Conservation (phyloP, 2,329 filamentous ascomycete species). For the Neocatenulostroma microsporum region DNA sequence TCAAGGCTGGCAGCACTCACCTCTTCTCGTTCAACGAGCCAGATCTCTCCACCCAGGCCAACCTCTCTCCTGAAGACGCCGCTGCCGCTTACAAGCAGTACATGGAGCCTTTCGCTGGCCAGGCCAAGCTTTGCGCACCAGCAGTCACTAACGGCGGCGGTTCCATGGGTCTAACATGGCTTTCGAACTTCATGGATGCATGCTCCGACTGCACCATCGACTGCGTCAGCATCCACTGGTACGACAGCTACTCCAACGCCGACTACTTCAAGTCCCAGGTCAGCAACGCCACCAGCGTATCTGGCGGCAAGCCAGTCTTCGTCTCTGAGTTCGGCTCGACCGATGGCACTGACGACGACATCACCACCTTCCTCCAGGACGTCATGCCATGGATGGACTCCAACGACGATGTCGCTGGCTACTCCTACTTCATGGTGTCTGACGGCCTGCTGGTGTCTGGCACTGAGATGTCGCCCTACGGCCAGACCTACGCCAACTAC, state of each 20-base stretch:
- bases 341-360: constrained; percentile 36
- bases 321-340: constrained; percentile 57
- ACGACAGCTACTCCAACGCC: constrained; percentile 43
- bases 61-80: constrained; percentile 47
- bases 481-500: constrained; percentile 22
- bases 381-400: constrained; percentile 39
- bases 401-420: constrained; percentile 24
- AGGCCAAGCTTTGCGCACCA: constrained; percentile 51
- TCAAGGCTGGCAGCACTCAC: constrained; percentile 47
- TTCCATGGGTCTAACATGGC: constrained; percentile 48
- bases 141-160: constrained; percentile 54
- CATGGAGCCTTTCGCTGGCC: constrained; percentile 50
- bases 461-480: constrained; percentile 23
- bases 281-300: constrained; percentile 31
- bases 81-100: constrained; percentile 47
- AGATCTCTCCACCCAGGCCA: constrained; percentile 53
- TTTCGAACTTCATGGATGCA: constrained; percentile 45
- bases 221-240: constrained; percentile 59
- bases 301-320: constrained; percentile 44
- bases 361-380: constrained; percentile 42
- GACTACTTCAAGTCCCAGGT: constrained; percentile 51
- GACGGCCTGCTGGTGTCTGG: constrained; percentile 31
- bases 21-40: constrained; percentile 67
- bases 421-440: constrained; percentile 30
- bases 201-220: constrained; percentile 51